Conservation (phyloP, 2,329 filamentous ascomycete species). For the Verticillium dahliae region DNA sequence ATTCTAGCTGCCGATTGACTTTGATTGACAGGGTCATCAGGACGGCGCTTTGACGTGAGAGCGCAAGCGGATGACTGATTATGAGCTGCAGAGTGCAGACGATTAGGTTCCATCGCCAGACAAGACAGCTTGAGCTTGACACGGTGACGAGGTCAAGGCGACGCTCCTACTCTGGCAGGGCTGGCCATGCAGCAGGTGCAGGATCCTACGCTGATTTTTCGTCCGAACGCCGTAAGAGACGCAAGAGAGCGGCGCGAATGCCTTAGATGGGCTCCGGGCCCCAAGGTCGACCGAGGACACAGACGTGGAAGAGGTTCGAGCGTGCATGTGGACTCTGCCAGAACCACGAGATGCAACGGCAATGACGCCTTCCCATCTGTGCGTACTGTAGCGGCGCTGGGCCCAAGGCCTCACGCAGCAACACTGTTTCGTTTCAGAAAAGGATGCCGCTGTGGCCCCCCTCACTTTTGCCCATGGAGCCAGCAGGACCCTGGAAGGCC, state of each 20-base stretch:
- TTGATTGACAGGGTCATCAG: not conserved
- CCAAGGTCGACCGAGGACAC: conserved; percentile 1
- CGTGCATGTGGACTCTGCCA: not conserved
- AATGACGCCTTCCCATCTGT: not conserved
- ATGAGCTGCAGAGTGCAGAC: not conserved
- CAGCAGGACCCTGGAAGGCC: not conserved
- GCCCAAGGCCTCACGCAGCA: not conserved
- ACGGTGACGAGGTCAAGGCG: not conserved
- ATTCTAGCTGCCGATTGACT: not conserved
- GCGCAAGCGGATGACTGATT: not conserved
- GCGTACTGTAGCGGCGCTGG: not conserved
- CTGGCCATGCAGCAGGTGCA: not conserved
- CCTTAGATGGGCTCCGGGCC: not conserved
- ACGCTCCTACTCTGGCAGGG: not conserved
- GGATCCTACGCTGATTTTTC: not conserved
- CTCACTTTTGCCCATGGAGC: not conserved
- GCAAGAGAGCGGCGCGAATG: not conserved
- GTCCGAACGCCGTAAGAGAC: not conserved
- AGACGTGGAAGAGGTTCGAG: conserved; percentile 1
- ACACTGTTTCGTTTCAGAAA: conserved; percentile 1
- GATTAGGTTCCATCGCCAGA: not conserved
- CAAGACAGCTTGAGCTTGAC: not conserved
- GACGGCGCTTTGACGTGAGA: not conserved
- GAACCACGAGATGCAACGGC: not conserved
- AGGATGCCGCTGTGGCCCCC: not conserved